A percentile compares a stretch with the other conserved stretches of the same genome.
These are phyloP conservation scores for Vinca minor DNA, from an alignment of 257 asterid genomes.

Conservation along the genomic window DNA sequence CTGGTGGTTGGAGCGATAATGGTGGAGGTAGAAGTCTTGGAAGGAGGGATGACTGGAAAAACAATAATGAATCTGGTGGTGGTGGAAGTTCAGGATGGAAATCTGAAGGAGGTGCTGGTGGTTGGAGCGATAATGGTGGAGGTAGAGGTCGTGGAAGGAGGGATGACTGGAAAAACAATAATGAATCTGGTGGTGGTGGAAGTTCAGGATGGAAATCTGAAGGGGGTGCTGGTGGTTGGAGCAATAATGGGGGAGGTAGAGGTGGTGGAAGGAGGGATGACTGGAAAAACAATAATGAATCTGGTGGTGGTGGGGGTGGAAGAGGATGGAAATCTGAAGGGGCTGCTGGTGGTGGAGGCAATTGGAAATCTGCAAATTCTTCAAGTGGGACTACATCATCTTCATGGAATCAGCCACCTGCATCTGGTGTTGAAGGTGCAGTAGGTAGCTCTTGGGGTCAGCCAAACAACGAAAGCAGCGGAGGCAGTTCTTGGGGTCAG, in stretches of 20 bases:
- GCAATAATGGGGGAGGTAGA: constrained; percentile 34
- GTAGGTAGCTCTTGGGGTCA: constrained; percentile 36
- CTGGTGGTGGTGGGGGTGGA: constrained; percentile 38
- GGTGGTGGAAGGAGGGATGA: constrained; percentile 43
- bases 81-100: constrained; percentile 41
- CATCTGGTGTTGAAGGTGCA: constrained; percentile 11
- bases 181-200: constrained; percentile 22
- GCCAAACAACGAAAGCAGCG: constrained; percentile 31
- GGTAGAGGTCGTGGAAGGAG: constrained; percentile 30
- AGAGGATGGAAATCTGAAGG: constrained; percentile 36
- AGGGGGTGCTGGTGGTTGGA: constrained; percentile 9
- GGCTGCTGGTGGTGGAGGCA: constrained; percentile 18
- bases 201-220: constrained; percentile 27
- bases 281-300: constrained; percentile 32
- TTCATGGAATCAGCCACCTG: constrained; percentile 14
- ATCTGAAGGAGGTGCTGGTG: constrained; percentile 1
- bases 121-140: constrained; percentile 5
- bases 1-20: constrained; percentile 19
- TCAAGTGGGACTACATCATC: constrained; percentile 22
- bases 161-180: neutral
- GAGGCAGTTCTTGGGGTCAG: constrained; percentile 43
- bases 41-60: constrained; percentile 35
- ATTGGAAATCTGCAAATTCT: constrained; percentile 20
- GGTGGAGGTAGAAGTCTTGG: constrained; percentile 40
- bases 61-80: constrained; percentile 35